A percentile compares a stretch with the other conserved stretches of the same genome.
These are phyloP conservation scores for Lentinula boryana DNA, from an alignment of 768 basidiomycete genomes.

Conservation along the genomic window DNA sequence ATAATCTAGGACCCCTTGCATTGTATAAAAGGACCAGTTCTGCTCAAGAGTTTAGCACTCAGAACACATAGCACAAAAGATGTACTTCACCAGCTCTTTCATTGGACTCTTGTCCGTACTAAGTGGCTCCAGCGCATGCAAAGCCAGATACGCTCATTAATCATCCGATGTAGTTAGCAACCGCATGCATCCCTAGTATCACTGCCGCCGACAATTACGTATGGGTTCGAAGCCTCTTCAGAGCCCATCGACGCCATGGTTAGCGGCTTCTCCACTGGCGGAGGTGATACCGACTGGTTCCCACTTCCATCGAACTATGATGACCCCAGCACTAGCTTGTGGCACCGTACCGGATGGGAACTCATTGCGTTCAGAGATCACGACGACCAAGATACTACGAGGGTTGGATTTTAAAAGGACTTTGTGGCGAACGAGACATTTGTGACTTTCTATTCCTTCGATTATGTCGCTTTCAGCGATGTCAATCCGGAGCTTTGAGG, in stretches of 20 bases:
- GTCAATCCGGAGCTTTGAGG: background rate
- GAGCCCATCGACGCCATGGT: background rate
- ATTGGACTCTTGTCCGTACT: too few relatives aligned
- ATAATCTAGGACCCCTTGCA: too few relatives aligned
- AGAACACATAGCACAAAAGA: too few relatives aligned
- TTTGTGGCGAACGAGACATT: background rate
- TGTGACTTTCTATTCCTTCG: background rate
- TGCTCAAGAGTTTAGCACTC: too few relatives aligned
- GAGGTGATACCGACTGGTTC: background rate
- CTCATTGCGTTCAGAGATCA: background rate
- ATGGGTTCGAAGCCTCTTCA: background rate
- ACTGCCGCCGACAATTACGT: constrained; percentile 6
- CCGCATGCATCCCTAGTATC: constrained; percentile 32
- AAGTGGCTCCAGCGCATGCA: too few relatives aligned
- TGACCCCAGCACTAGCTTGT: background rate
- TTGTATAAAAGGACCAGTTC: too few relatives aligned
- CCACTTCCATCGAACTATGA: background rate
- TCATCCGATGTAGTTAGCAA: too few relatives aligned
- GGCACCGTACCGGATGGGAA: background rate
- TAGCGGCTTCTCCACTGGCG: background rate
- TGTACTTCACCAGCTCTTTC: too few relatives aligned
- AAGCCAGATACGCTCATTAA: too few relatives aligned
- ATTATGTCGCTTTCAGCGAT: background rate
- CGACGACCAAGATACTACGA: background rate
- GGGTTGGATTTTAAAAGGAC: background rate